phyloP scores from a whole-genome alignment of 352 stramenopile genomes.

The Thalassiosira hispida region DNA sequence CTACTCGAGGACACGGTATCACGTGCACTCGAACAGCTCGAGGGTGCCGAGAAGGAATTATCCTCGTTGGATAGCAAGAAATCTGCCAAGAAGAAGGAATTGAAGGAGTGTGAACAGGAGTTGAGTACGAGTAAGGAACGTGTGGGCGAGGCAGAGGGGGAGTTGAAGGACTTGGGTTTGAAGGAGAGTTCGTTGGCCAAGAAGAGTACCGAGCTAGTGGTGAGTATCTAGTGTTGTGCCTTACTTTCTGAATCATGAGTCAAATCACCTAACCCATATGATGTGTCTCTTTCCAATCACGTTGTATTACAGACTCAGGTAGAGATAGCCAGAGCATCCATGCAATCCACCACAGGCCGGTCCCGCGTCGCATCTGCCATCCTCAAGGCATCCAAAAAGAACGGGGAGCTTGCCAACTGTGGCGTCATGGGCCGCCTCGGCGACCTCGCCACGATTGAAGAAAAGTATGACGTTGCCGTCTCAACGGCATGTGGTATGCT shows the following conservation, averaged over 20 bases:
- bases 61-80: constrained; percentile 70
- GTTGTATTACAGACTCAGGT: constrained; percentile 64
- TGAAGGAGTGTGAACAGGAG: constrained; percentile 65
- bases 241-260: background rate
- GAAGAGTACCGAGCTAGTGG: constrained; percentile 71
- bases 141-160: constrained; percentile 77
- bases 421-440: constrained; percentile 95
- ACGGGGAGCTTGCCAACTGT: constrained; percentile 90
- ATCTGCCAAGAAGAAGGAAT: constrained; percentile 56
- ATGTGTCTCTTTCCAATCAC: constrained; percentile 2
- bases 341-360: constrained; percentile 87
- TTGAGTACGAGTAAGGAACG: constrained; percentile 58
- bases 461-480: constrained; percentile 97
- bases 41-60: constrained; percentile 78
- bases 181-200: constrained; percentile 78
- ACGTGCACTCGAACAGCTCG: constrained; percentile 68
- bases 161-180: constrained; percentile 82
- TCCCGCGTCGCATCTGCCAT: constrained; percentile 90
- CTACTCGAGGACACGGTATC: constrained; percentile 76
- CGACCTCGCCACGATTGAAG: constrained; percentile 95
- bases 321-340: constrained; percentile 87
- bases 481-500: constrained; percentile 96
- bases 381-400: constrained; percentile 90
- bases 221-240: constrained; percentile 37
- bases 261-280: constrained; percentile 1